phyloP scores from a whole-genome alignment of 2,329 filamentous ascomycete species.

The Ascochyta pisi region DNA sequence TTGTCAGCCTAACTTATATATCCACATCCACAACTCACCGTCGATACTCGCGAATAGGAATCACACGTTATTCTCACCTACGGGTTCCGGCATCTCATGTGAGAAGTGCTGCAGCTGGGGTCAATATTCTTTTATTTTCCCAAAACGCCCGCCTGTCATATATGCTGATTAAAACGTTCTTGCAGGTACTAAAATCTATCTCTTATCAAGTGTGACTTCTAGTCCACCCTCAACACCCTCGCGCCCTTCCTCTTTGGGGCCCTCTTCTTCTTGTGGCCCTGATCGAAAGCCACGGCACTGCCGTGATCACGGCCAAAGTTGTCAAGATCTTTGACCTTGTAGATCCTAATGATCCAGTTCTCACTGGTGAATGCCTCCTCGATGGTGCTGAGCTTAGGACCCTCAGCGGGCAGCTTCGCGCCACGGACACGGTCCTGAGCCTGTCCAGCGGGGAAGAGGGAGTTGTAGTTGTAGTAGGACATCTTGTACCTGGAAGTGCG shows the following conservation, averaged over 20 bases:
- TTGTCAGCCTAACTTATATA: not conserved
- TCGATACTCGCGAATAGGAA: too few species aligned
- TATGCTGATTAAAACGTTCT: slow-evolving; percentile 31
- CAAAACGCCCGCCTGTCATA: slow-evolving; percentile 36
- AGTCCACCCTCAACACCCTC: slow-evolving; percentile 75
- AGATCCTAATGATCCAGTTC: slow-evolving; percentile 99
- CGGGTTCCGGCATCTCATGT: not conserved
- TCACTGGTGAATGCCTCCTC: slow-evolving; percentile 99
- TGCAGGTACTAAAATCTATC: slow-evolving; percentile 38
- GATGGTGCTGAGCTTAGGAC: slow-evolving; percentile 83
- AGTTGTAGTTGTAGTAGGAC: slow-evolving; percentile 98
- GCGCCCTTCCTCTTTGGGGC: slow-evolving; percentile 73
- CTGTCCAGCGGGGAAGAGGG: slow-evolving; percentile 89
- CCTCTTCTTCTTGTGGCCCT: slow-evolving; percentile 86
- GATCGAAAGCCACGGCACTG: slow-evolving; percentile 72
- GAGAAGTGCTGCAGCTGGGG: not conserved
- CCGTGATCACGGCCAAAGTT: slow-evolving; percentile 91
- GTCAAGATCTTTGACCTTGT: slow-evolving; percentile 99
- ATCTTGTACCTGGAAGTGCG: slow-evolving; percentile 86
- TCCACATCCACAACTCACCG: too few species aligned
- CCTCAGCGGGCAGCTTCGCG: slow-evolving; percentile 78
- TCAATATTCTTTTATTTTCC: slow-evolving; percentile 35
- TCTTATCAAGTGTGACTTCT: slow-evolving; percentile 38
- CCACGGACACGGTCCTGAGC: slow-evolving; percentile 89
- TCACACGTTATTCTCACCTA: too few species aligned